Evolutionary conservation across 2,329 filamentous ascomycete genomes (phyloP), one percentile per base, ranked within the genome.

Genomic region (Scolecobasidium constrictum): DNA sequence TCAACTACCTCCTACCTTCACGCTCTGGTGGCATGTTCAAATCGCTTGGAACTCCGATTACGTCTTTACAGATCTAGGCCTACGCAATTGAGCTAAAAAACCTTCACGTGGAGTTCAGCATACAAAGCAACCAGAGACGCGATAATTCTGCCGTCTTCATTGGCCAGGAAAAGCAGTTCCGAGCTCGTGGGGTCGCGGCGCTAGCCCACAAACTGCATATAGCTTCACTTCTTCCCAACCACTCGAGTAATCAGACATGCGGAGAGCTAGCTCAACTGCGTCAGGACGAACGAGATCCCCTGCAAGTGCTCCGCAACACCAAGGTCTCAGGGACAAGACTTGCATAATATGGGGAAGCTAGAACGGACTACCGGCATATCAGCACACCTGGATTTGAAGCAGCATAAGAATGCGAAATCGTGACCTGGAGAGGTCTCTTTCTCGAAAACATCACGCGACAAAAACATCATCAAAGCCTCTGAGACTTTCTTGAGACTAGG

Each of bases 321-420:
- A 31, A n/a, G 15, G 26, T 41, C 26, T 41, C 16, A 33, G 26
- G 38, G 16, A 41, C 4, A 13, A 18, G 7, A 34, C 18, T 13
- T 34, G 38, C 38, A 33, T 28, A 4, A 40, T 33, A 11, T 4
- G 4, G n/a, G 26, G 9, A 31, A 31, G 4, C 16, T n/a, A 18
- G 16, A 17, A 34, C 23, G 38, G 38, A 21, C 20, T 13, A 5
- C 15, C 38, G 38, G 38, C 23, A 41, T 41, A 41, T 41, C 23
- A 34, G 38, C 23, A 41, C 23, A 34, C 38, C 20, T 12, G 26
- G 13, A 34, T 19, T 15, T 31, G 15, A 19, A 16, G 7, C 16
- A 6, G 16, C 15, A 41, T 21, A 41, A 13, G 13, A 34, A 18
- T 21, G 18, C 9, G 16, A 31, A 31, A n/a, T 31, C n/a, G 26